A percentile compares a stretch with the other conserved stretches of the same genome.
Evolutionary conservation across 2,329 filamentous ascomycete species (phyloP).

Genomic region (Cryphonectria nitschkei): DNA sequence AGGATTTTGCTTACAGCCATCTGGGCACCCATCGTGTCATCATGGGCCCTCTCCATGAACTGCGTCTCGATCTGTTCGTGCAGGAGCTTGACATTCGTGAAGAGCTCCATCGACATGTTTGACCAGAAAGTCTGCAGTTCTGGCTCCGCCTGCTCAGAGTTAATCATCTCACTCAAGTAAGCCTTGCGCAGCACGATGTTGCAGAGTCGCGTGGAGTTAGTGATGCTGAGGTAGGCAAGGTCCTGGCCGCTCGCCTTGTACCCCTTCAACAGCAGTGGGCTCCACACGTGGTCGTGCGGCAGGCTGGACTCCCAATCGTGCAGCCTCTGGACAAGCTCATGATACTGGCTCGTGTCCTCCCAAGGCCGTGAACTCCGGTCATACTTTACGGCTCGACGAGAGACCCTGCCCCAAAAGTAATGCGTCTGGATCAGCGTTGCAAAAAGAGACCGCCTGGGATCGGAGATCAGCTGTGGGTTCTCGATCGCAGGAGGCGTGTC

Average conservation of each 20-base stretch:
- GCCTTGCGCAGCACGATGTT: constrained; percentile 60
- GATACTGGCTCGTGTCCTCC: constrained; percentile 53
- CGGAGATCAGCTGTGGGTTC: constrained; percentile 47
- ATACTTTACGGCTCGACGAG: constrained; percentile 51
- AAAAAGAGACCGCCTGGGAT: constrained; percentile 55
- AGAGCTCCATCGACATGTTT: constrained; percentile 51
- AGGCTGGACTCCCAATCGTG: constrained; percentile 53
- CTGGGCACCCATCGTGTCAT: constrained; percentile 56
- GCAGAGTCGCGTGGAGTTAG: constrained; percentile 58
- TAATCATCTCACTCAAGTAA: constrained; percentile 55
- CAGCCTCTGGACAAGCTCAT: constrained; percentile 47
- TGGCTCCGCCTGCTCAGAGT: constrained; percentile 44
- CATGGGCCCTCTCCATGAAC: constrained; percentile 49
- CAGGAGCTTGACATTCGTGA: constrained; percentile 51
- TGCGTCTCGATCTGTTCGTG: constrained; percentile 57
- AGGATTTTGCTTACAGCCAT: constrained; percentile 47
- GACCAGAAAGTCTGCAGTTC: constrained; percentile 45
- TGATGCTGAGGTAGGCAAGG: constrained; percentile 58
- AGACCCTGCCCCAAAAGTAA: constrained; percentile 57
- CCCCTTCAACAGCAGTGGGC: constrained; percentile 44
- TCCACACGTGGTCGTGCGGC: constrained; percentile 54
- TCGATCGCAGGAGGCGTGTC: constrained; percentile 55
- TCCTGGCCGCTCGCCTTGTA: constrained; percentile 55
- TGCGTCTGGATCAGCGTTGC: constrained; percentile 60
- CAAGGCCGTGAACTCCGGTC: constrained; percentile 49